phyloP scores from a whole-genome alignment of 1,284 basidiomycete genomes.

The Boletellus dicymbophilus region DNA sequence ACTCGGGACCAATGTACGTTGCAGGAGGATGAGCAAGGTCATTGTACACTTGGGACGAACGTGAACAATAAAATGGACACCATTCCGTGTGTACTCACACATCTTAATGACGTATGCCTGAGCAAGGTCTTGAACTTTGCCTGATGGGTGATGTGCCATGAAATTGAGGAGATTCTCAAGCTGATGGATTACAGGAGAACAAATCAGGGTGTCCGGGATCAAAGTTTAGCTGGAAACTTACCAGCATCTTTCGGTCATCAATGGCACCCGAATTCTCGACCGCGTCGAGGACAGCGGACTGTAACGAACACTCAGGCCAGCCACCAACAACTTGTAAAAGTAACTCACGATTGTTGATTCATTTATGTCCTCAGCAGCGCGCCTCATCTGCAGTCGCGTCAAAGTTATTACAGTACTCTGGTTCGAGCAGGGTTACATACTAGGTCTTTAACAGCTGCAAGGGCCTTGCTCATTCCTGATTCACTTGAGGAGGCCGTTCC shows the following conservation, averaged over 20 bases:
- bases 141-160: constrained; percentile 59
- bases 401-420: background rate
- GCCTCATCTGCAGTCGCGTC: constrained; percentile 23
- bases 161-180: constrained; percentile 68
- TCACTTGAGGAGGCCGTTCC: constrained; percentile 13
- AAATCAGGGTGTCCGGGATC: background rate
- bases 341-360: constrained; percentile 29
- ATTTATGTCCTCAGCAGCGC: constrained; percentile 30
- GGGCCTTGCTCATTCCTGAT: constrained; percentile 22
- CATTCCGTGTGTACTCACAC: constrained; percentile 42
- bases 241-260: constrained; percentile 64
- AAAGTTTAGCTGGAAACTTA: constrained; percentile 22
- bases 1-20: constrained; percentile 61
- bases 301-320: background rate
- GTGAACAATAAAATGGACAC: constrained; percentile 4
- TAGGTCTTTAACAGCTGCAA: constrained; percentile 34
- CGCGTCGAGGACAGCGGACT: constrained; percentile 58
- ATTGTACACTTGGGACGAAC: constrained; percentile 58
- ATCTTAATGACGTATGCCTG: constrained; percentile 58
- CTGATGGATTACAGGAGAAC: constrained; percentile 36
- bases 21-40: constrained; percentile 77
- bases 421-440: constrained; percentile 13
- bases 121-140: constrained; percentile 44
- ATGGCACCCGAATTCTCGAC: constrained; percentile 57
- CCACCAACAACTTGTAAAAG: background rate